A percentile compares a stretch with the other conserved stretches of the same genome.
Evolutionary conservation across 2,329 filamentous ascomycete genomes (phyloP).

Genomic region (Fusarium papillatum): DNA sequence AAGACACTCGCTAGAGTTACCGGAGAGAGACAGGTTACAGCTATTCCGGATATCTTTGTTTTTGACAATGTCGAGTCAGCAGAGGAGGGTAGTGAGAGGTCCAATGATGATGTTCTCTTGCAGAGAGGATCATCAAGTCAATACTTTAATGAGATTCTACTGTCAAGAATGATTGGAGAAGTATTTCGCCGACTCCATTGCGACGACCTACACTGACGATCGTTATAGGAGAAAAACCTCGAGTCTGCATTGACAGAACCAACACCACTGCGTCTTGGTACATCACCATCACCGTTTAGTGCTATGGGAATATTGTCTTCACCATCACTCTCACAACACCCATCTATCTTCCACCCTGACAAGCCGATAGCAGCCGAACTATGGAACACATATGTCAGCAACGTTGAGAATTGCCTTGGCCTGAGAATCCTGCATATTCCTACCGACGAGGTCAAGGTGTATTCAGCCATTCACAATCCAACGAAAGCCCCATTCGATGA

Average conservation of each 20-base stretch:
- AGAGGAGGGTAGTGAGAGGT: neutral
- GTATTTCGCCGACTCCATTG: neutral
- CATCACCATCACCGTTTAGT: neutral
- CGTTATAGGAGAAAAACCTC: neutral
- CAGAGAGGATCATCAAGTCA: neutral
- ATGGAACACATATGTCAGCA: neutral
- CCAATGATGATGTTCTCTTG: neutral
- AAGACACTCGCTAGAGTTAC: neutral
- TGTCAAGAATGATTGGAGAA: neutral
- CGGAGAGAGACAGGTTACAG: neutral
- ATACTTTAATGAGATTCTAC: neutral
- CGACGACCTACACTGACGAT: neutral
- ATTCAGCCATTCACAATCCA: neutral
- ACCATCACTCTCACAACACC: neutral
- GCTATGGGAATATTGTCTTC: neutral
- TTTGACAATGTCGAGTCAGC: neutral
- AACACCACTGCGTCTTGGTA: neutral
- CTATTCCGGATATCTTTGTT: neutral
- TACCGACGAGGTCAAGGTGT: slow-evolving; percentile 6
- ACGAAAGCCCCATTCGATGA: neutral
- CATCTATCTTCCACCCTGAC: neutral
- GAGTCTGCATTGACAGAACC: neutral
- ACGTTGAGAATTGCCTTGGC: neutral
- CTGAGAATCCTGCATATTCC: slow-evolving; percentile 1
- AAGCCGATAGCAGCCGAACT: neutral